A percentile compares a stretch with the other conserved stretches of the same genome.
phyloP scores from a whole-genome alignment of 2,329 filamentous ascomycete species.

The Xylaria hypoxylon region DNA sequence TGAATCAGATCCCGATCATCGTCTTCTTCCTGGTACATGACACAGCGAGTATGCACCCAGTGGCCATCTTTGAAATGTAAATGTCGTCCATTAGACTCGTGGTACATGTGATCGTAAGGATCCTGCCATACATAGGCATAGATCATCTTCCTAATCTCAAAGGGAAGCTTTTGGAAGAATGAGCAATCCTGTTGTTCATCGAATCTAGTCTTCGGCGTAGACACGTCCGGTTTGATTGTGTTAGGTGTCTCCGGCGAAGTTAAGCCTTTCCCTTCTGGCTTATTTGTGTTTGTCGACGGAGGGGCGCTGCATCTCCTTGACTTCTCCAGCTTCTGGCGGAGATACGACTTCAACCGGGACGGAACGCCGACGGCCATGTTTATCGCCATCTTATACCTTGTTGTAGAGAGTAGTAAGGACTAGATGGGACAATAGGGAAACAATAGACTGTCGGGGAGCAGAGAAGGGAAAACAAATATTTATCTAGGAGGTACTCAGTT shows the following conservation, averaged over 20 bases:
- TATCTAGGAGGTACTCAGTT: not conserved
- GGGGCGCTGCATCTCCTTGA: slow-evolving; percentile 38
- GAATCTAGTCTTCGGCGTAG: slow-evolving; percentile 13
- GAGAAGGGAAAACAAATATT: not conserved
- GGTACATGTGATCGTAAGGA: slow-evolving; percentile 46
- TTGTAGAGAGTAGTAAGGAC: not conserved
- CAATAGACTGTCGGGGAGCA: not conserved
- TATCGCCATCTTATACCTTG: not conserved
- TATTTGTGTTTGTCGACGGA: slow-evolving; percentile 24
- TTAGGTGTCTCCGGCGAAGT: slow-evolving; percentile 1
- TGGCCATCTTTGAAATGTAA: slow-evolving; percentile 48
- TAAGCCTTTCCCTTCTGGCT: slow-evolving; percentile 19
- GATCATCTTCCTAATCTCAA: slow-evolving; percentile 52
- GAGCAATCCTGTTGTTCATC: slow-evolving; percentile 44
- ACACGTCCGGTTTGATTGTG: not conserved
- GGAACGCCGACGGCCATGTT: slow-evolving; percentile 44
- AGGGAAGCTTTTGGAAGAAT: slow-evolving; percentile 51
- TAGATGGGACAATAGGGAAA: not conserved
- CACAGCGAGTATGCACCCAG: slow-evolving; percentile 48
- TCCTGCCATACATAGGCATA: slow-evolving; percentile 47
- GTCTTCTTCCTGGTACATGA: slow-evolving; percentile 47
- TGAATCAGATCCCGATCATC: slow-evolving; percentile 47
- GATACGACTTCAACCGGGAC: slow-evolving; percentile 44
- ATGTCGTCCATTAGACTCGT: slow-evolving; percentile 45
- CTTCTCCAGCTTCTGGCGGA: slow-evolving; percentile 41